phyloP scores from a whole-genome alignment of 192 early-diverging fungal species.

The Cladochytrium replicatum region DNA sequence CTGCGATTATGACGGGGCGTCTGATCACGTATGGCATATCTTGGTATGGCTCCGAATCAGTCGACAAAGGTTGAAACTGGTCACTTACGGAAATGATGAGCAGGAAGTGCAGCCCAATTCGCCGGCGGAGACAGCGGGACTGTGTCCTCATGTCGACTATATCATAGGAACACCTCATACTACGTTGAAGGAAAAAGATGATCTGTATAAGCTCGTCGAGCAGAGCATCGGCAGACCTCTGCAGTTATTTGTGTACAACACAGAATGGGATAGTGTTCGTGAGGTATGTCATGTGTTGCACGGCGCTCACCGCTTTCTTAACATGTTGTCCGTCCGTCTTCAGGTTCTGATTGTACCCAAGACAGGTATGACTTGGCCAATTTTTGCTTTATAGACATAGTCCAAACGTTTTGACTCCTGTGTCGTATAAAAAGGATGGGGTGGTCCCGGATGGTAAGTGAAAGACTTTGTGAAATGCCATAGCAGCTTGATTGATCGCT shows the following conservation, averaged over 20 bases:
- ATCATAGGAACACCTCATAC: constrained; percentile 59
- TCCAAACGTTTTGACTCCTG: too few relatives aligned
- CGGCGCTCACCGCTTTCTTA: too few relatives aligned
- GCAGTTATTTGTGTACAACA: constrained; percentile 59
- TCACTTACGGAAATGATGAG: not conserved
- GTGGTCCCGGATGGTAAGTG: constrained; percentile 41
- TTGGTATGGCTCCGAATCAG: constrained; percentile 21
- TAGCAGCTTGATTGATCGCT: not conserved
- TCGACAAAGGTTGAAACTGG: not conserved
- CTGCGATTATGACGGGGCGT: constrained; percentile 51
- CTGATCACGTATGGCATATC: constrained; percentile 57
- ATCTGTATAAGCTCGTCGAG: constrained; percentile 56
- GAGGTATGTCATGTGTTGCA: constrained; percentile 59
- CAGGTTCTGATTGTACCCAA: too few relatives aligned
- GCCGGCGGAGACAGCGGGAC: constrained; percentile 58
- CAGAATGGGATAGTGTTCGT: constrained; percentile 48
- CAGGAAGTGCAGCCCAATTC: constrained; percentile 38
- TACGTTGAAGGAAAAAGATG: constrained; percentile 48
- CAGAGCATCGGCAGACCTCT: constrained; percentile 46
- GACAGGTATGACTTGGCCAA: too few relatives aligned
- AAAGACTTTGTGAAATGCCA: not conserved
- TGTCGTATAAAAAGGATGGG: constrained; percentile 61
- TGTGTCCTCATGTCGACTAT: constrained; percentile 58
- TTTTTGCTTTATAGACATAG: too few relatives aligned
- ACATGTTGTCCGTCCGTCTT: too few relatives aligned